Evolutionary conservation across 495 filamentous ascomycete genomes (phyloP), one percentile per base, ranked within the genome.

Genomic region (Ascodesmis nigricans): DNA sequence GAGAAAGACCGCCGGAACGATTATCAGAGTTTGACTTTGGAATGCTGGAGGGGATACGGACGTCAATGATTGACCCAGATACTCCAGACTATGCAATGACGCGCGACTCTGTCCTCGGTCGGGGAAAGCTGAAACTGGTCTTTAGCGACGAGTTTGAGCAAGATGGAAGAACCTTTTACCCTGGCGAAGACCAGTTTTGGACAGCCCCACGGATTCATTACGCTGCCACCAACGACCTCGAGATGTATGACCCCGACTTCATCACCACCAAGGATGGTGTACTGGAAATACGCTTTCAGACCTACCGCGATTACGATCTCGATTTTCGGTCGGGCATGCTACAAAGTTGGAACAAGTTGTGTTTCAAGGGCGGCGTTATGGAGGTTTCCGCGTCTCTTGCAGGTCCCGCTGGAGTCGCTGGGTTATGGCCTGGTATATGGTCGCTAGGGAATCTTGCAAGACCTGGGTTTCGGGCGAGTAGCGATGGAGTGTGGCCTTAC

Each of bases 371-470:
- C 15, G 77, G 77, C 9, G 61, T 71, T 29, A 52, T 81, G 11
- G 77, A 83, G 54, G 75, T 75, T 14, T 77, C 72, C 43, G 65
- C 77, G 21, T 83, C 77, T 1, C 58, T 81, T 5, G 76, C 77
- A 1, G 77, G 74, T 11, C 52, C 62, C 16, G 74, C 73, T 11
- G 68, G 77, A 31, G 61, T 66, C 13, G 54, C 67, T 11, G 75
- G 77, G 13, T 73, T 79, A 50, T 81, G 77, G 75, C 76, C 77
- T 36, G 77, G 77, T 40, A 75, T 78, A 55, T 83, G 77, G 77
- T 62, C 76, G 0, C 71, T 78, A 64, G 73, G 74, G 0, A 78
- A 79, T 41, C 58, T 79, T 3, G 74, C 64, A 24, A 62, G 74
- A 35, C 69, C 74, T 20, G 73, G 74, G 7, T 73, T 76, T 53